A percentile compares a stretch with the other conserved stretches of the same genome.
Evolutionary conservation across 1,284 basidiomycete genomes (phyloP).

Genomic region (Boletellus dicymbophilus): DNA sequence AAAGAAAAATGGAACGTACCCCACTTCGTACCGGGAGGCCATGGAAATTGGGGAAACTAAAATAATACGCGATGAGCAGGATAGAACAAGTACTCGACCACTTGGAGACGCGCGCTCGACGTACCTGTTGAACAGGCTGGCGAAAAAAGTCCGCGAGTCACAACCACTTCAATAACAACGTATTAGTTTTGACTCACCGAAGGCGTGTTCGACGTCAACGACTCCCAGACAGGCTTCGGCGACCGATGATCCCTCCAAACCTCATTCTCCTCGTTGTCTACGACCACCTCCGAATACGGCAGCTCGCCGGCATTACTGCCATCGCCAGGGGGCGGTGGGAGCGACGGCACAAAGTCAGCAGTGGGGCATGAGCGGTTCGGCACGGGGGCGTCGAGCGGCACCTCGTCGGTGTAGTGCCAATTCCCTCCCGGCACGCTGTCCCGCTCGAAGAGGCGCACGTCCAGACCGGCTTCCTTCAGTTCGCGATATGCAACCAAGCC

Average conservation of each 20-base stretch:
- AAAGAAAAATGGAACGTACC: too few relatives aligned
- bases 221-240: slow-evolving; percentile 15
- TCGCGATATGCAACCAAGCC: slow-evolving; percentile 12
- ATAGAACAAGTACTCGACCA: too few relatives aligned
- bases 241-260: slow-evolving; percentile 10
- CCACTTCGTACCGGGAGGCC: too few relatives aligned
- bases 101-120: too few relatives aligned
- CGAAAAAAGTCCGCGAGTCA: too few relatives aligned
- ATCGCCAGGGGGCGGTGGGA: too few relatives aligned
- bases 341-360: slow-evolving; percentile 10
- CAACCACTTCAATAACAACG: too few relatives aligned
- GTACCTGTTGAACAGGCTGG: too few relatives aligned
- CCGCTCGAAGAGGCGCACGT: slow-evolving; percentile 18
- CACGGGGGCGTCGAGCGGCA: background rate
- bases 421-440: slow-evolving; percentile 12
- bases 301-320: background rate
- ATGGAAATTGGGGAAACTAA: too few relatives aligned
- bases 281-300: slow-evolving; percentile 12
- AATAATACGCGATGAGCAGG: too few relatives aligned
- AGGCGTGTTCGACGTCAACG: slow-evolving; percentile 8
- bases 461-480: slow-evolving; percentile 13
- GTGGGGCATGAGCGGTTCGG: background rate
- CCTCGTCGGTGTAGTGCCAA: slow-evolving; percentile 14
- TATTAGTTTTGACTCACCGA: slow-evolving; percentile 12
- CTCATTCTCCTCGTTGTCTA: slow-evolving; percentile 1